Evolutionary conservation across 257 asterid genomes (phyloP), one percentile per base, ranked within the genome.

Genomic region (Nicotiana paniculata): DNA sequence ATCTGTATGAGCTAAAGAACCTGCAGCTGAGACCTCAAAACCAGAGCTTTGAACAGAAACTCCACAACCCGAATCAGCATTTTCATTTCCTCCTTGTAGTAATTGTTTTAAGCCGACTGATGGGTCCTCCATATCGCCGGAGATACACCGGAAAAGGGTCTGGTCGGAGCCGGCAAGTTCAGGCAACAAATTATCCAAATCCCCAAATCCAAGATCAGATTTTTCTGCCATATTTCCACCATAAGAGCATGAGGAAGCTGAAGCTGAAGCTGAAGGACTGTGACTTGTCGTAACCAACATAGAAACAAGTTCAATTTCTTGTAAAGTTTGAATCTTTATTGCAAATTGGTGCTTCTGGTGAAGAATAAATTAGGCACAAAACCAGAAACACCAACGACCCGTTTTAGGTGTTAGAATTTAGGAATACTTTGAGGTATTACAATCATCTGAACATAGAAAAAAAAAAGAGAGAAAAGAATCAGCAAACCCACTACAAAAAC

Each of bases 281-380:
- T 93, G 95, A 68, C 95, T 91, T 83, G 90, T 77, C 5, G 89
- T 85, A 39, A 89, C 94, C 85, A 91, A 81, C 66, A 89, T 89
- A 81, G 92, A 89, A 26, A 88, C 82, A 24, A 90, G 92, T 62
- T 91, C 94, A 77, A 43, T 85, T 86, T 35, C 81, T 69, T 5
- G 86, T 55, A 88, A 88, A 89, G 82, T 39, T 79, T 12, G 80
- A 24, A 16, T 75, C 64, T 75, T 75, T 51, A 24, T 51, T 75
- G 48, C 63, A 75, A 75, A 75, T 75, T 51, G 39, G 28, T 75
- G 26, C 80, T 75, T 75, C 80, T 75, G 81, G 68, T 59, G 81
- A 80, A 32, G 89, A 61, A 70, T 83, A 67, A 24, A 82, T 76
- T 80, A 83, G 87, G 81, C 68, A 80, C 83, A 85, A 86, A 86